Evolutionary conservation across 2,329 filamentous ascomycete species (phyloP), one percentile per base, ranked within the genome.

Genomic region (Epichloe aotearoae): DNA sequence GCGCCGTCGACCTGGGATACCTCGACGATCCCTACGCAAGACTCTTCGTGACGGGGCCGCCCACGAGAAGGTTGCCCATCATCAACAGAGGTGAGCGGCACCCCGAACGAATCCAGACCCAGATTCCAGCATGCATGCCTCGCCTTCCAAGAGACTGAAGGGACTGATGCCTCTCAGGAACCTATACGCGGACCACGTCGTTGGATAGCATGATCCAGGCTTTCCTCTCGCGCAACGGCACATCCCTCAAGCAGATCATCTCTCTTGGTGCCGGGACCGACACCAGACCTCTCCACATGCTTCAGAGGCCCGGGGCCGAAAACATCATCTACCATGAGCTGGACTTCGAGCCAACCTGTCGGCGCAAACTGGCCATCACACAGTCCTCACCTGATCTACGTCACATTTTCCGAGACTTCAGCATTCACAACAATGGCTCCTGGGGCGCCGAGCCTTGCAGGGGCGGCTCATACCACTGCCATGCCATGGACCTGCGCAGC

Each of bases 201-300:
- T 82, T 98, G 55, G 89, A 98, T 67, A 72, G 68, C 12, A 78
- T 98, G 1, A 79, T 97, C 40, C 65, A 78, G 48, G 73, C 71
- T 7, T 97, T 97, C 60, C 72, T 97, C 12, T 64, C 69, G 3
- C 59, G 63, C 11, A 58, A 61, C 38, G 59, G 62, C 20, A 54
- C 58, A 3, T 56, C 56, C 2, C 54, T 68, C 43, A 80, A 79
- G 54, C 93, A 98, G 64, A 88, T 98, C 53, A 77, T 98, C 54
- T 96, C 90, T 0, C 77, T 98, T 1, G 93, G 93, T 33, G 91
- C 93, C 15, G 93, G 93, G 23, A 95, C 90, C 11, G 93, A 98
- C 64, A 97, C 93, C 6, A 80, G 93, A 15, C 84, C 83, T 53
- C 89, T 96, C 61, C 82, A 88, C 19, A 70, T 96, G 1, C 75